phyloP scores from a whole-genome alignment of 768 basidiomycete genomes.

The Clitopilus passeckerianus region DNA sequence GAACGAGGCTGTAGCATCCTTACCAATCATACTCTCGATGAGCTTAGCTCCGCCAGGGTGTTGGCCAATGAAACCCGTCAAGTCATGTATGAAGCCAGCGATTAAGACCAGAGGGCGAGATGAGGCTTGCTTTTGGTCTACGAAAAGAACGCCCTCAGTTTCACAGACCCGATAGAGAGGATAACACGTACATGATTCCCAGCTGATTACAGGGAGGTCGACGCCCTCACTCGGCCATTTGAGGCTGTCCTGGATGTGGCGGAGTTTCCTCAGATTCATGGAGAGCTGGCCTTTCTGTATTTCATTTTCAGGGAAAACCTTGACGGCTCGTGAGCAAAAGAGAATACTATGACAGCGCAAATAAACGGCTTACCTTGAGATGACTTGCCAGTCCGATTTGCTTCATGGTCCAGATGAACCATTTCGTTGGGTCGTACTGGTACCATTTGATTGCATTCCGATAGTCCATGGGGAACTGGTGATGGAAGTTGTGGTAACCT shows the following conservation, averaged over 20 bases:
- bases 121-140: constrained; percentile 74
- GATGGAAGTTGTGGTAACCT: constrained; percentile 99
- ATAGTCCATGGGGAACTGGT: constrained; percentile 96
- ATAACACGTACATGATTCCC: constrained; percentile 51
- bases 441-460: constrained; percentile 94
- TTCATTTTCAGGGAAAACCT: constrained; percentile 52
- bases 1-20: constrained; percentile 90
- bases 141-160: constrained; percentile 15
- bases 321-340: background rate
- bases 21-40: constrained; percentile 79
- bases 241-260: constrained; percentile 70
- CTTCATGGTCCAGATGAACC: constrained; percentile 73
- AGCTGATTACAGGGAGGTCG: constrained; percentile 76
- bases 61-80: constrained; percentile 78
- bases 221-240: constrained; percentile 74
- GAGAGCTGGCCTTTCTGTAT: constrained; percentile 87
- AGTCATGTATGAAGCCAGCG: constrained; percentile 92
- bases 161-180: background rate
- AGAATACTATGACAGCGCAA: background rate
- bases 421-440: constrained; percentile 90
- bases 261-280: constrained; percentile 88
- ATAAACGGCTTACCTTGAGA: constrained; percentile 43
- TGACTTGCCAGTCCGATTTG: constrained; percentile 64
- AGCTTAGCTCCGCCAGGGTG: constrained; percentile 90
- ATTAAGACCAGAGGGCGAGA: constrained; percentile 81